These are phyloP conservation scores for Tylopilus intermedius DNA, from an alignment of 768 basidiomycete species.

Conservation along the genomic window DNA sequence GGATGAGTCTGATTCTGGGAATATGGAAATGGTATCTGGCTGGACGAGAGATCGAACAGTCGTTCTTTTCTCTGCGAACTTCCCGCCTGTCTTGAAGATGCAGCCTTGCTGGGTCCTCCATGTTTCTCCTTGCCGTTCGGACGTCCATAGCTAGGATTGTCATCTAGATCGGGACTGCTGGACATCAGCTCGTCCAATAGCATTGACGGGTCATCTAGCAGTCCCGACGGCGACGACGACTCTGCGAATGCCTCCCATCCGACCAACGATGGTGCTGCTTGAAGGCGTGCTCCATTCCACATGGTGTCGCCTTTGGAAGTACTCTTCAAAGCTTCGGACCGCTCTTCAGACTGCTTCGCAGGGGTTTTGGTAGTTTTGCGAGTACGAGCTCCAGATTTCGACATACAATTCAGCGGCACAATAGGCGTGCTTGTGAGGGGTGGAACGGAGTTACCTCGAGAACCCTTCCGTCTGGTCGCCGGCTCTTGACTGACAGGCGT, in stretches of 20 bases:
- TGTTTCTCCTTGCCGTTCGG: slow-evolving; percentile 12
- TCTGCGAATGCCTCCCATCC: slow-evolving; percentile 31
- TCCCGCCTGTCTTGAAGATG: neutral
- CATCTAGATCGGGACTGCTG: slow-evolving; percentile 25
- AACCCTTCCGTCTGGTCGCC: slow-evolving; percentile 19
- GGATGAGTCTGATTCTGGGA: slow-evolving; percentile 37
- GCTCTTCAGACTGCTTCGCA: slow-evolving; percentile 6
- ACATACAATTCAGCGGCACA: neutral
- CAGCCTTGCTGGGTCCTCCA: neutral
- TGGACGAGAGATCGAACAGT: slow-evolving; percentile 50
- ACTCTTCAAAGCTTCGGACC: neutral
- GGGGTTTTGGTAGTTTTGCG: slow-evolving; percentile 11
- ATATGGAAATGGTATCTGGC: slow-evolving; percentile 51
- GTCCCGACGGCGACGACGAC: slow-evolving; percentile 23
- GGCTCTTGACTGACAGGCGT: slow-evolving; percentile 22
- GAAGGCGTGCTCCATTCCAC: neutral
- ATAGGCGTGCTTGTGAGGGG: slow-evolving; percentile 9
- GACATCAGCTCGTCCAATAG: slow-evolving; percentile 32
- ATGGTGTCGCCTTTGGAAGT: neutral
- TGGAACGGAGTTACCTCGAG: slow-evolving; percentile 7
- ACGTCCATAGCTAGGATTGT: neutral
- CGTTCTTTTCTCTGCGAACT: slow-evolving; percentile 18
- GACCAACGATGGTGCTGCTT: slow-evolving; percentile 10
- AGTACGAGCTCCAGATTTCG: neutral
- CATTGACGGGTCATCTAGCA: slow-evolving; percentile 25